Evolutionary conservation across 306 rosid genomes (phyloP), one percentile per base, ranked within the genome.

Genomic region (Begonia fuchsioides): DNA sequence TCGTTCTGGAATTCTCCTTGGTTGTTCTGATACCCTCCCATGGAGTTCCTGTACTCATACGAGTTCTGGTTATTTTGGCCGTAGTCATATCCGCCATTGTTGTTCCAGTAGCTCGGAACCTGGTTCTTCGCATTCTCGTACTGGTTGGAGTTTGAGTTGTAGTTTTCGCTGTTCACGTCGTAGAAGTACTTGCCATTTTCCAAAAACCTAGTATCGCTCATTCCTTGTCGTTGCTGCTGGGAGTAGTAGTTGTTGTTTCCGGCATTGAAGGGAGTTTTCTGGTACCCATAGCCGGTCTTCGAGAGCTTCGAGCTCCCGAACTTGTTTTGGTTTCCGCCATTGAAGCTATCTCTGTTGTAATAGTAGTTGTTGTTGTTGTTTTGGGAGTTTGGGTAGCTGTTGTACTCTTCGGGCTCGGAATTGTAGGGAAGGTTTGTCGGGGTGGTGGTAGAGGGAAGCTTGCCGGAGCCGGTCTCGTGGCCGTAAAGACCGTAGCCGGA

Each of bases 201-300:
- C 82, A 81, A 0, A 53, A 63, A 88, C 75, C 95, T 80, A 5
- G 96, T 81, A 71, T 88, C 95, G 60, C 93, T 88, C 95, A 88
- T 81, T 10, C 96, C 96, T 57, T 72, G 83, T 64, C 50, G 76
- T 72, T 67, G 81, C n/a, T n/a, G n/a, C 32, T 13, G 64, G 19
- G 65, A 60, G 60, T 35, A 54, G 35, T 26, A 26, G 3, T 26
- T 26, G 60, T 51, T 63, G 73, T 62, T 59, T 15, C 11, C 32
- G 54, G 11, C 66, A 13, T 49, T 17, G 64, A 47, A 17, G 58
- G 41, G 40, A 71, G 48, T 47, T 64, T 52, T n/a, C 56, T 58
- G 47, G 48, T 56, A 47, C 52, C 38, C 60, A 74, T 62, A 70
- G 44, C 59, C 65, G 44, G 43, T 62, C 52, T 57, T 70, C 12